Percentiles rank a stretch among this genome's conserved stretches.
phyloP scores from a whole-genome alignment of 2,329 filamentous ascomycete genomes.

The Cytospora paraplurivora region DNA sequence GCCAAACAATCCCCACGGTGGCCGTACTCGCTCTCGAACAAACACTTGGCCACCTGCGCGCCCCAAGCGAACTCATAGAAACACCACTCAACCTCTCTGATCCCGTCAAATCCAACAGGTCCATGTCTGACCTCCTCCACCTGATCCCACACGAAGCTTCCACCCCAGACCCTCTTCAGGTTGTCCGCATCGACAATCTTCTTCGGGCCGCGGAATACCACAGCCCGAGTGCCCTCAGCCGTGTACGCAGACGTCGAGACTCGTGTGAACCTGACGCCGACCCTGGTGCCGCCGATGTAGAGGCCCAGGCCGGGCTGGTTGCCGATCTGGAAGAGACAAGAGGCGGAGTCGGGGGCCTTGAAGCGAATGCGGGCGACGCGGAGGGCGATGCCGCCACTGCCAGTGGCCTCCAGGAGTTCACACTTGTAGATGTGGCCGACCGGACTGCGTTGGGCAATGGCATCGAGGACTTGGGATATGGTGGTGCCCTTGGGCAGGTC shows the following conservation, averaged over 20 bases:
- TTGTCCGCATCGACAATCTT: neutral
- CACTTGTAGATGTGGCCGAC: conserved; percentile 13
- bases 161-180: conserved; percentile 11
- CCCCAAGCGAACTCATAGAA: conserved; percentile 13
- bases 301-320: neutral
- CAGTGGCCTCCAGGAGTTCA: conserved; percentile 11
- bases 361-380: conserved; percentile 14
- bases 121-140: neutral
- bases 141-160: conserved; percentile 5
- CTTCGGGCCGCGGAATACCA: conserved; percentile 11
- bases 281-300: neutral
- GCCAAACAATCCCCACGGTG: conserved; percentile 3
- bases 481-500: conserved; percentile 5
- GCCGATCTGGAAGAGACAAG: conserved; percentile 10
- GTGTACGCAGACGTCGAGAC: neutral
- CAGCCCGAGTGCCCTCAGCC: conserved; percentile 8
- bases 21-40: conserved; percentile 4
- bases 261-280: conserved; percentile 1
- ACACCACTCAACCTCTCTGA: conserved; percentile 15
- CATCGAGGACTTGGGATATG: conserved; percentile 3
- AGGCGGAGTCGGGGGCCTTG: conserved; percentile 11
- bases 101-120: neutral
- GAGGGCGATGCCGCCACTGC: neutral
- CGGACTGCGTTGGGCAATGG: conserved; percentile 10
- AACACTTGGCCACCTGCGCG: conserved; percentile 7